A percentile compares a stretch with the other conserved stretches of the same genome.
These are phyloP conservation scores for Melianthus villosus DNA, from an alignment of 441 rosid genomes.

Conservation along the genomic window DNA sequence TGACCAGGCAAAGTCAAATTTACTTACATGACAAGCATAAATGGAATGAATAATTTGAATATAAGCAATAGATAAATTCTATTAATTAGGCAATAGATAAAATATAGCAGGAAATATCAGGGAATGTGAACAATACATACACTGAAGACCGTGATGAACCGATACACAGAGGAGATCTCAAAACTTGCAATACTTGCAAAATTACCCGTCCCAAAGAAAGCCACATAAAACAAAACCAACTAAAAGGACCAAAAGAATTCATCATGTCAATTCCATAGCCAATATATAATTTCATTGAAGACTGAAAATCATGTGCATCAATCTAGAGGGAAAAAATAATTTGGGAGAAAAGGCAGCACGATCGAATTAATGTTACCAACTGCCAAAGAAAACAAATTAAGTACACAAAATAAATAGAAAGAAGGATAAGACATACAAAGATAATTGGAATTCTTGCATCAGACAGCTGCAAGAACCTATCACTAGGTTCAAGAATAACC, in stretches of 20 bases:
- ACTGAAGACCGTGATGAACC: conserved; percentile 86
- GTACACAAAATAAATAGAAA: not conserved
- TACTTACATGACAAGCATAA: conserved; percentile 92
- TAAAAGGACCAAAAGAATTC: conserved; percentile 18
- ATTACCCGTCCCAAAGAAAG: conserved; percentile 94
- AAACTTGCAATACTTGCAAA: conserved; percentile 97
- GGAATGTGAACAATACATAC: conserved; percentile 33
- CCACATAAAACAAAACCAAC: conserved; percentile 84
- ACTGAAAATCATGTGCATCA: not conserved
- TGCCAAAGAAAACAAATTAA: not conserved
- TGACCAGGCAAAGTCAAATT: too few species aligned
- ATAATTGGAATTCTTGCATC: conserved; percentile 71
- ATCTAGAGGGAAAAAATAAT: too few species aligned
- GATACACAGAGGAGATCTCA: conserved; percentile 88
- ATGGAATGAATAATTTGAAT: conserved; percentile 93
- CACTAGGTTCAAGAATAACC: conserved; percentile 29
- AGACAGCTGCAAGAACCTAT: conserved; percentile 66
- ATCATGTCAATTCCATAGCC: conserved; percentile 10
- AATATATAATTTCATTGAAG: conserved; percentile 1
- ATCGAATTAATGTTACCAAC: not conserved
- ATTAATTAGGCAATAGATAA: too few species aligned
- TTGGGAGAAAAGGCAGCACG: too few species aligned
- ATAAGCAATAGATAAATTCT: too few species aligned
- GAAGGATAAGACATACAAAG: conserved; percentile 45
- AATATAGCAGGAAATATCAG: conserved; percentile 2